Evolutionary conservation across 148 eudicot genomes (phyloP).

Genomic region (Vaccinium darrowii): DNA sequence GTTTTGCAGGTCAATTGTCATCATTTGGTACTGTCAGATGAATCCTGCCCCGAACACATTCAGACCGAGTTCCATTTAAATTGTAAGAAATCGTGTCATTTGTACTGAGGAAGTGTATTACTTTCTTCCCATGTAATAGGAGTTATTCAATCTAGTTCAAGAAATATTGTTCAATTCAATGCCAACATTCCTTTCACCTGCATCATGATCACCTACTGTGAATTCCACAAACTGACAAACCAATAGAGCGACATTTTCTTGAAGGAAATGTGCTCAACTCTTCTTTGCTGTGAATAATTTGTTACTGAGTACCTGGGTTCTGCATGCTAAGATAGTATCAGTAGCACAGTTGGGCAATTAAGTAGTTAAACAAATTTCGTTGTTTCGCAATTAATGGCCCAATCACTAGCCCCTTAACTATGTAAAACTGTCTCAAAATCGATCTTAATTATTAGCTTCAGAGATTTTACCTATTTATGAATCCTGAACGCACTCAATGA

Average conservation of each 20-base stretch:
- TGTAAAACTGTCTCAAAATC: not conserved
- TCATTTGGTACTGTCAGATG: not conserved
- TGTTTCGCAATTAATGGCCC: not conserved
- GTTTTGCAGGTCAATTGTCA: constrained; percentile 12
- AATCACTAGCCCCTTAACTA: not conserved
- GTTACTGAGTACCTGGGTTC: not conserved
- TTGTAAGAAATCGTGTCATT: not conserved
- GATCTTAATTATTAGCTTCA: not conserved
- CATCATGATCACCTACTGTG: not conserved
- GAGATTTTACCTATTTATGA: not conserved
- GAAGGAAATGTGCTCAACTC: not conserved
- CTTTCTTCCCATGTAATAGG: not conserved
- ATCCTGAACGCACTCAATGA: not conserved
- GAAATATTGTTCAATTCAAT: not conserved
- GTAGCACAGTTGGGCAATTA: not conserved
- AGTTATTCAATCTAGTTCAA: not conserved
- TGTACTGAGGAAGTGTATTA: not conserved
- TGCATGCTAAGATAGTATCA: not conserved
- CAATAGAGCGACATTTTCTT: not conserved
- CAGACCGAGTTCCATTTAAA: not conserved
- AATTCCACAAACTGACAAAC: not conserved
- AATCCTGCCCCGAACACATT: not conserved
- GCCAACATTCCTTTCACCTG: not conserved
- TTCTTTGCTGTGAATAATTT: not conserved
- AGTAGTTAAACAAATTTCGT: not conserved